Conservation (phyloP, 2,329 filamentous ascomycete species). For the Monilinia aucupariae region DNA sequence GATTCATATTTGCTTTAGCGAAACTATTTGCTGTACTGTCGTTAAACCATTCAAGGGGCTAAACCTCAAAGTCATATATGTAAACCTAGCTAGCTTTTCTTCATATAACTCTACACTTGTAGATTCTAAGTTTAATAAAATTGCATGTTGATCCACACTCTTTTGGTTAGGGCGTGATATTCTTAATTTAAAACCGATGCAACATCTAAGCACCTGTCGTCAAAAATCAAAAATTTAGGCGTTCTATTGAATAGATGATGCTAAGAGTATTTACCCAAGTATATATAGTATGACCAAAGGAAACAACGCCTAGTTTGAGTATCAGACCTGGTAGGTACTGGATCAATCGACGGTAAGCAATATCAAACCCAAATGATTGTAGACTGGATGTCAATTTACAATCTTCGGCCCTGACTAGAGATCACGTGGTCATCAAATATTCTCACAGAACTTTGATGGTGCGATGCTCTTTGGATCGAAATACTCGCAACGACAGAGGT, state of each 20-base stretch:
- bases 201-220: not conserved
- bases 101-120: too few species aligned
- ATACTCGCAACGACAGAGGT: not conserved
- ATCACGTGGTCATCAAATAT: not conserved
- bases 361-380: too few species aligned
- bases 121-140: too few species aligned
- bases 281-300: not conserved
- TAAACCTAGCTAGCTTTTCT: too few species aligned
- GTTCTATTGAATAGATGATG: not conserved
- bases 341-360: not conserved
- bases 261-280: too few species aligned
- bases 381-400: not conserved
- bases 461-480: not conserved
- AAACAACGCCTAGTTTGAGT: not conserved
- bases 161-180: too few species aligned
- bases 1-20: too few species aligned
- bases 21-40: too few species aligned
- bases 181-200: not conserved
- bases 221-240: not conserved
- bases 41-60: too few species aligned
- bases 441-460: not conserved
- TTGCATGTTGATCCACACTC: too few species aligned
- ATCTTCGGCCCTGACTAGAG: not conserved
- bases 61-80: too few species aligned
- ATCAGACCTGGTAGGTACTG: not conserved